Evolutionary conservation across 2,329 filamentous ascomycete genomes (phyloP), one percentile per base, ranked within the genome.

Genomic region (Fusarium sp.): DNA sequence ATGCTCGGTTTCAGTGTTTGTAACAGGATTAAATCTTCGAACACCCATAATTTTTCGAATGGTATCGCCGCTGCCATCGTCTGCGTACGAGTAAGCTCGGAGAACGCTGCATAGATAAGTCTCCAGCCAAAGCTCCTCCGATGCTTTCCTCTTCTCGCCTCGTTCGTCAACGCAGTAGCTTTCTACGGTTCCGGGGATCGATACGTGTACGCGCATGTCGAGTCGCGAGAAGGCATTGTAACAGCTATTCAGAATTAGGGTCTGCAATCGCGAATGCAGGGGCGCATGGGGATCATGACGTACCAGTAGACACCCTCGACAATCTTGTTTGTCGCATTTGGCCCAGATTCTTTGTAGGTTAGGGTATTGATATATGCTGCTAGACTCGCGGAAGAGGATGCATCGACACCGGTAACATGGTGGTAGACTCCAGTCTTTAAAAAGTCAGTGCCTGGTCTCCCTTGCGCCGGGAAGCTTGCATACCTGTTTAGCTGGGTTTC

Each of bases 221-320:
- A 98, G 89, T 74, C 97, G 91, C 10, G 96, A 98, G 83, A 99
- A 98, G 75, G 96, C 96, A 94, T 99, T 99, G 88, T 99, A 99
- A 84, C 96, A 99, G 85, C 87, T 89, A 66, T 14, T 13, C 18
- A 24, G 8, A 20, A 57, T 78, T 48, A 74, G 75, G 28, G 10
- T 7, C 22, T 13, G 17, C 22, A 15, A 28, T 22, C 74, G 56
- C 24, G 12, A 34, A 24, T 51, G 88, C 90, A 18, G 13, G 17
- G 17, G 22, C 12, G 24, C 34, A 39, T 17, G 44, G 45, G 30
- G 24, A 42, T 56, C 48, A 34, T 28, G 56, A 64, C 88, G 75
- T 87, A 96, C 94, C 96, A 98, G 84, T 98, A 98, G 44, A 98
- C 88, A 10, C 96, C 96, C 74, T 97, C 96, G 14, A 95, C 93